Base-by-base conservation (phyloP, 345 rosid species). In the Bruguiera sexangula region DNA sequence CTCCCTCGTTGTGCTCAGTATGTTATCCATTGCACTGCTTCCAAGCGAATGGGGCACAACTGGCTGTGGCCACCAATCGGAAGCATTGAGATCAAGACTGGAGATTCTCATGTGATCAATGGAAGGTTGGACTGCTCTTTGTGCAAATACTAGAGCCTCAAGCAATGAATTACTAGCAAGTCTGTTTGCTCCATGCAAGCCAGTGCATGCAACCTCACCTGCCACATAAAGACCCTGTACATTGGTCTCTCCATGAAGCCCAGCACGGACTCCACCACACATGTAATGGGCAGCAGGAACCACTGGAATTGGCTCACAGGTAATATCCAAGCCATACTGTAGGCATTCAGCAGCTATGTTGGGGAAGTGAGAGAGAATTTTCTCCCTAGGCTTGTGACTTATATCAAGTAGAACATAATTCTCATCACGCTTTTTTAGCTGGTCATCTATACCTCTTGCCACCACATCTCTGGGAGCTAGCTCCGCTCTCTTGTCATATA, bases 211-310 rank as follows among this genome's bases (percentile, higher is more conserved):
- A 66, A 94, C 98, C 82, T 94, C 98, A 63, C 97, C 98, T 1
- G 98, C 97, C 73, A 91, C 98, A 69, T 87, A 94, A 64, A 94
- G 84, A 53, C 98, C 98, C 51, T 32, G 76, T 31, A 94, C 95
- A 69, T 94, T 91, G 50, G 97, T 94, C 78, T 94, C 97, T 2
- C 97, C 98, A 65, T 88, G 90, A 19, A 95, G 85, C 74, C 96
- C 96, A 60, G 96, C 89, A 7, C 89, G 92, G 65, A 95, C 98
- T 64, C 98, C 99, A 64, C 98, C 99, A 53, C 99, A 92, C 88
- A 95, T 88, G 87, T 95, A 95, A 77, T 95, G 98, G 11, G 99
- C 98, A 31, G 99, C 97, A 29, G 99, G 97, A 59, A 92, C 97
- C 26, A 89, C 94, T 0, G 97, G 97, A 59, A 92, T 89, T 48